A percentile compares a stretch with the other conserved stretches of the same genome.
phyloP scores from a whole-genome alignment of 768 basidiomycete species.

The Naganishia vaughanmartiniae region DNA sequence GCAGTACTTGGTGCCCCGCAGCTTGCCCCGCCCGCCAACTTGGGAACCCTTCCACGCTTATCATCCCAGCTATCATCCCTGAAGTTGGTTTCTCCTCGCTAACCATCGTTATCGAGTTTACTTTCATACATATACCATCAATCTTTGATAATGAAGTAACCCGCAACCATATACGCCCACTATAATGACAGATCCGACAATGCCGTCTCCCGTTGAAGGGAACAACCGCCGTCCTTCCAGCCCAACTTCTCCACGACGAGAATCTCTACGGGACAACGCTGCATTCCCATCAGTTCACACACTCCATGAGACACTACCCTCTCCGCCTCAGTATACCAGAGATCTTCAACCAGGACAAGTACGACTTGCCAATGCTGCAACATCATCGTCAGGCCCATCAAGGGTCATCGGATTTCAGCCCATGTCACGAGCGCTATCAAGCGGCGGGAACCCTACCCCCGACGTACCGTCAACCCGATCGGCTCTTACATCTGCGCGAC shows the following conservation, averaged over 20 bases:
- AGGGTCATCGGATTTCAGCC: constrained; percentile 21
- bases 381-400: constrained; percentile 1
- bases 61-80: no score
- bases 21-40: no score
- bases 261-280: constrained; percentile 14
- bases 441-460: not conserved
- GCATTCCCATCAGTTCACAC: constrained; percentile 6
- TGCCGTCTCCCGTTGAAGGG: not conserved
- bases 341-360: constrained; percentile 11
- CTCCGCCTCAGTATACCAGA: constrained; percentile 14
- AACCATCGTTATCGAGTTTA: no score
- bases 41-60: no score
- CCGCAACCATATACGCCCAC: not conserved
- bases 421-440: not conserved
- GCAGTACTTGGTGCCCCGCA: no score
- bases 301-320: constrained; percentile 9
- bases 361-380: not conserved
- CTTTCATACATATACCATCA: no score
- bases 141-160: no score
- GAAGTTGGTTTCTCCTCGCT: no score
- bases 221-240: not conserved
- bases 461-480: not conserved
- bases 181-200: not conserved
- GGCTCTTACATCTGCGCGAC: constrained; percentile 7
- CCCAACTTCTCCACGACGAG: constrained; percentile 11